Base-by-base conservation (phyloP, 495 filamentous ascomycete species). In the Neurospora sp. region DNA sequence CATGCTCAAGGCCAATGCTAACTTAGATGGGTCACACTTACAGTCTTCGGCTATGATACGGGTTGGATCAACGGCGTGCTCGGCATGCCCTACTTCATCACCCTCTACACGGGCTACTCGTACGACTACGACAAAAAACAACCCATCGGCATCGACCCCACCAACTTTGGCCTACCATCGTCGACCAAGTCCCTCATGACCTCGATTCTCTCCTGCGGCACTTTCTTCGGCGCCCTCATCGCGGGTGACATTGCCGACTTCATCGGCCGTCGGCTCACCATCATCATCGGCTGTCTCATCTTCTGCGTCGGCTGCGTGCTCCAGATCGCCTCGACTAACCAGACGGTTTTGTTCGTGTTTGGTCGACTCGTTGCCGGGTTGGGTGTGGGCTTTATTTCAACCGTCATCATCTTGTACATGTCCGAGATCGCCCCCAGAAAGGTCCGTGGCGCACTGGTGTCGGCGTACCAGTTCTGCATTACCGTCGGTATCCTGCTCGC, bases 401-500 rank as follows among this genome's bases (percentile, higher is more conserved):
- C 91, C 73, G 87, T 91, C 75, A 87, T 92, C 76, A 89, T 92
- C 74, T 81, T 92, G 23, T 92, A 92, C 85, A 92, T 92, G 91
- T 90, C 89, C 27, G 91, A 92, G 80, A 84, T 85, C 39, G 82
- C 83, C 6, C 90, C 91, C 39, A 85, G 88, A 76, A 89, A 88
- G 74, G 86, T 92, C 70, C 89, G 91, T 76, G 91, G 91, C 75
- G 90, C 91, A 16, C 85, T 93, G 54, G 90, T 93, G n/a, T 87
- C 89, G 0, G 89, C 88, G 12, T 93, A 93, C 81, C 91, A 93
- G 80, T 92, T 93, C 84, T 91, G 89, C 79, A 88, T 93, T 76
- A 93, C 91, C 23, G 85, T 93, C 69, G 91, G 90, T 75, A 85
- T 94, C 74, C 84, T 94, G 78, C 78, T 93, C 35, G 92, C 92